Percentiles rank a stretch among this genome's conserved stretches.
phyloP scores from a whole-genome alignment of 345 rosid species.

The Boechera retrofracta region DNA sequence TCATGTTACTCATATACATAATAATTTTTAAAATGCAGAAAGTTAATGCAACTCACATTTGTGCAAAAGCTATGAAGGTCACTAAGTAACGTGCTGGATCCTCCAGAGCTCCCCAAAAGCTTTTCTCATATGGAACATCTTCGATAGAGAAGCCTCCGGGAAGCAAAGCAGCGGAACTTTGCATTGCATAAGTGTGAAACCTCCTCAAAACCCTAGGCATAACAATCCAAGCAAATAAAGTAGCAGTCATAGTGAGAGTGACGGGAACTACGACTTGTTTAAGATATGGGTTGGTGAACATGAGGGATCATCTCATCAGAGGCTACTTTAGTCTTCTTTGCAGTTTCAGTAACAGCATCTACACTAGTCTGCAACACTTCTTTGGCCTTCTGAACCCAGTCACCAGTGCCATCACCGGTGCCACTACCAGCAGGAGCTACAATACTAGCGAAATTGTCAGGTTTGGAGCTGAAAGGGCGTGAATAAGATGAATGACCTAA shows the following conservation, averaged over 20 bases:
- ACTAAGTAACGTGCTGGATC: too few species aligned
- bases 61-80: too few species aligned
- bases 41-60: too few species aligned
- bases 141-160: constrained; percentile 49
- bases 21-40: too few species aligned
- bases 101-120: too few species aligned
- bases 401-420: constrained; percentile 52
- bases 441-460: constrained; percentile 41
- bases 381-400: constrained; percentile 64
- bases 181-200: constrained; percentile 65
- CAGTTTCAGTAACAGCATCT: constrained; percentile 56
- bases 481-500: constrained; percentile 44
- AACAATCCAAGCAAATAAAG: constrained; percentile 82
- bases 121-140: too few species aligned
- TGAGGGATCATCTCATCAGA: constrained; percentile 64
- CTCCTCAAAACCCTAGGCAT: constrained; percentile 83
- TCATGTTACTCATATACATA: too few species aligned
- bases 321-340: constrained; percentile 64
- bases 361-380: constrained; percentile 58
- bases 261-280: constrained; percentile 67
- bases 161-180: constrained; percentile 60
- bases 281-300: constrained; percentile 69
- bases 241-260: constrained; percentile 58
- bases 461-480: constrained; percentile 59
- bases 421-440: constrained; percentile 51